A percentile compares a stretch with the other conserved stretches of the same genome.
Conservation (phyloP, 2,329 filamentous ascomycete species). For the Juglanconis sp. region DNA sequence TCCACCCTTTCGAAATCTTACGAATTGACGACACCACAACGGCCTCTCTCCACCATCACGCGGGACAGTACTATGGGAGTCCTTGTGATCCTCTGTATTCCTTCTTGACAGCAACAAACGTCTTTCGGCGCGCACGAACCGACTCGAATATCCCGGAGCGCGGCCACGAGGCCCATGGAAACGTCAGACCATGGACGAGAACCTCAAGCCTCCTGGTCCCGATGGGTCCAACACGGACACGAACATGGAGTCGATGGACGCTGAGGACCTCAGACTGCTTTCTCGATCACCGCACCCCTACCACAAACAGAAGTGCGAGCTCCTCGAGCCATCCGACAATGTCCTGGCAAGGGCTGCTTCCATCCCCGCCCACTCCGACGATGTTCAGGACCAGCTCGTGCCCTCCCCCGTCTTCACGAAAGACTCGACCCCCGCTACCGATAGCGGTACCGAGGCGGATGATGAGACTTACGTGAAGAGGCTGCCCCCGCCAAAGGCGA, state of each 20-base stretch:
- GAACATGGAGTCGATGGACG: slow-evolving; percentile 28
- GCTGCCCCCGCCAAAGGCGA: slow-evolving; percentile 72
- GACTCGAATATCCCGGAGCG: not conserved
- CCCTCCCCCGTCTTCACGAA: slow-evolving; percentile 36
- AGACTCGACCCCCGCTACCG: slow-evolving; percentile 65
- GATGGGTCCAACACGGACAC: slow-evolving; percentile 22
- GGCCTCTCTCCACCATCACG: not conserved
- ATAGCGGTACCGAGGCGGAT: slow-evolving; percentile 92
- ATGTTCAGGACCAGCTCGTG: slow-evolving; percentile 22
- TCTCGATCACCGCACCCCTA: slow-evolving; percentile 68
- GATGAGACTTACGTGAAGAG: slow-evolving; percentile 88
- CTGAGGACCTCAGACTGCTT: slow-evolving; percentile 43
- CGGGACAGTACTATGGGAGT: not conserved
- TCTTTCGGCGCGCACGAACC: not conserved
- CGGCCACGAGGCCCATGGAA: slow-evolving; percentile 12
- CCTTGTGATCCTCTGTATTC: not conserved
- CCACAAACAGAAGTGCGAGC: slow-evolving; percentile 55
- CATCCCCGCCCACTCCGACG: slow-evolving; percentile 19
- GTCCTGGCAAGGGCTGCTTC: slow-evolving; percentile 23
- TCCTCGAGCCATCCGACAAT: slow-evolving; percentile 42
- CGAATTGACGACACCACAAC: slow-evolving; percentile 1
- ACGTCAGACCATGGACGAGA: slow-evolving; percentile 44
- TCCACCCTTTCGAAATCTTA: slow-evolving; percentile 1
- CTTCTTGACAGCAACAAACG: not conserved
- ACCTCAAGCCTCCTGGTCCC: slow-evolving; percentile 35